A percentile compares a stretch with the other conserved stretches of the same genome.
Conservation (phyloP, 352 stramenopile species). For the Halophytophthora polymorphica region DNA sequence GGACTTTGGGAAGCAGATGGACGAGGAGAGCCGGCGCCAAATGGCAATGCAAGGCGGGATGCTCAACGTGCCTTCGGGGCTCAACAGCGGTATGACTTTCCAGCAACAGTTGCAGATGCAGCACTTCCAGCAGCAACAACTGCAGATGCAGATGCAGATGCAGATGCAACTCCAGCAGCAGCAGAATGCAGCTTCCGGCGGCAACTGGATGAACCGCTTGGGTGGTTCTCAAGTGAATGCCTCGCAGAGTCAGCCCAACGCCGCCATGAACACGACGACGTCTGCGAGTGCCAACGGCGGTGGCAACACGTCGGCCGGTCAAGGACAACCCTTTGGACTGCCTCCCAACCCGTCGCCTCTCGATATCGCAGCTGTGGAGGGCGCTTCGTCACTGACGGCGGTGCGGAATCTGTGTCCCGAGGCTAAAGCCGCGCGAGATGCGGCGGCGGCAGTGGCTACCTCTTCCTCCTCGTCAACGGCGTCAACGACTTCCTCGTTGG, state of each 20-base stretch:
- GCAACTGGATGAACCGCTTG: slow-evolving; percentile 35
- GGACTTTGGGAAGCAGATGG: slow-evolving; percentile 28
- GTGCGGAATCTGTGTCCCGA: slow-evolving; percentile 13
- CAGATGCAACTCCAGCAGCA: slow-evolving; percentile 19
- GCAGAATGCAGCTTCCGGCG: slow-evolving; percentile 20
- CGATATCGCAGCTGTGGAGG: slow-evolving; percentile 31
- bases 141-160: slow-evolving; percentile 17
- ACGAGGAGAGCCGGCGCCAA: slow-evolving; percentile 15
- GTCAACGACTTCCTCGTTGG: slow-evolving; percentile 1
- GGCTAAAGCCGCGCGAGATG: background rate
- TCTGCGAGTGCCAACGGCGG: slow-evolving; percentile 13
- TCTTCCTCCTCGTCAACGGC: slow-evolving; percentile 6
- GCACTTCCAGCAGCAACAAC: slow-evolving; percentile 23
- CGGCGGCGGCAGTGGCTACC: background rate
- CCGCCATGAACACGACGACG: slow-evolving; percentile 15
- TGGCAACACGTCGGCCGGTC: slow-evolving; percentile 7
- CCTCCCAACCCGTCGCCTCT: slow-evolving; percentile 14
- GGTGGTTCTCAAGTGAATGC: slow-evolving; percentile 2
- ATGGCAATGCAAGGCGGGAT: slow-evolving; percentile 21
- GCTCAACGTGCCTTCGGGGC: slow-evolving; percentile 5
- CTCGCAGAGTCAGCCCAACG: slow-evolving; percentile 12
- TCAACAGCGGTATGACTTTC: slow-evolving; percentile 12
- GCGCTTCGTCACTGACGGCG: slow-evolving; percentile 35
- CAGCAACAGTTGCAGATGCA: slow-evolving; percentile 21
- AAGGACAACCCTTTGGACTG: slow-evolving; percentile 1